phyloP scores from a whole-genome alignment of 2,329 filamentous ascomycete genomes.

The Madurella fahalii region DNA sequence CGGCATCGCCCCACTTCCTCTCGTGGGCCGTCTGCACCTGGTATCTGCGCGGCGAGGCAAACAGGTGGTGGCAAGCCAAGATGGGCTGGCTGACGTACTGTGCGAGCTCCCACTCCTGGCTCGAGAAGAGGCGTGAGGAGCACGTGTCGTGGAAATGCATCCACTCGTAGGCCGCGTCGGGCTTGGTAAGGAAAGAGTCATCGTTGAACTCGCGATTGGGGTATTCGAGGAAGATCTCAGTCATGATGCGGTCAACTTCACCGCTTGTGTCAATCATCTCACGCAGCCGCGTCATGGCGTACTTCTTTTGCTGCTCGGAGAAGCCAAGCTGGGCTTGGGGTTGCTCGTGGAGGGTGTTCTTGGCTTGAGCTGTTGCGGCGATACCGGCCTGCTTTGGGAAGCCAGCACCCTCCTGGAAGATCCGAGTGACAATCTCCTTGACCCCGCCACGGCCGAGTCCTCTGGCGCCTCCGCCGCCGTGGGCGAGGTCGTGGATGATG shows the following conservation, averaged over 20 bases:
- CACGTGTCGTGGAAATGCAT: constrained; percentile 87
- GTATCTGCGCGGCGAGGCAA: constrained; percentile 65
- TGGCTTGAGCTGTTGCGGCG: constrained; percentile 29
- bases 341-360: constrained; percentile 49
- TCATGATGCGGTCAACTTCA: constrained; percentile 72
- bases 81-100: constrained; percentile 84
- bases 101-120: constrained; percentile 87
- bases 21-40: constrained; percentile 40
- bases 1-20: constrained; percentile 43
- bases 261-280: constrained; percentile 77
- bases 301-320: constrained; percentile 66
- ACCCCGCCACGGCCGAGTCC: constrained; percentile 67
- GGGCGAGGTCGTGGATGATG: constrained; percentile 61
- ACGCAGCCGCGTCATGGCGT: constrained; percentile 65
- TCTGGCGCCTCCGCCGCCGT: constrained; percentile 67
- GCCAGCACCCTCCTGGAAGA: constrained; percentile 75
- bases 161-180: constrained; percentile 87
- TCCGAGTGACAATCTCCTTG: constrained; percentile 71
- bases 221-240: constrained; percentile 82
- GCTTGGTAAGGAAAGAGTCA: constrained; percentile 85
- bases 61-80: constrained; percentile 86
- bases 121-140: constrained; percentile 71
- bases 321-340: constrained; percentile 63
- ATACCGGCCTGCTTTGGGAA: constrained; percentile 58
- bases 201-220: constrained; percentile 88